Evolutionary conservation across 192 early-diverging fungal genomes (phyloP), one percentile per base, ranked within the genome.

Genomic region (Gigaspora rosea): DNA sequence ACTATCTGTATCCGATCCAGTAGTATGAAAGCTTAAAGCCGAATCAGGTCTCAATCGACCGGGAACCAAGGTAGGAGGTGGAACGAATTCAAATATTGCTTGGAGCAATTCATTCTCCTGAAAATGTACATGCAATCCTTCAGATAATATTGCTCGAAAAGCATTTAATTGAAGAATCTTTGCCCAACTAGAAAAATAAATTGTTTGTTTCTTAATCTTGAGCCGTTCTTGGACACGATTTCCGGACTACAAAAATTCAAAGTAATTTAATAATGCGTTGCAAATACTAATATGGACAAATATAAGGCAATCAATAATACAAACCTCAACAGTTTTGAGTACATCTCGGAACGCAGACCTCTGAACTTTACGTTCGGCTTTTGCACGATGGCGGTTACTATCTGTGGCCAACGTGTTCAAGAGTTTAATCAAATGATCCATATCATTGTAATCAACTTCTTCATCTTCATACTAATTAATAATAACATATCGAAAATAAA

Each of bases 291-390:
- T 52, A 58, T 13, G 12, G 15, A 27, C 15, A 18, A 57, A 13
- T 58, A 52, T 20, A 18, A 56, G 27, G 7, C 7, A 57, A 13
- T n/a, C 11, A 46, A 2, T 46, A 10, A 46, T 20, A 73, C 32
- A 9, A 35, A 75, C 73, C 68, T 92, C 89, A 18, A 94, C 88
- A 27, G 85, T 90, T 36, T 76, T 78, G 12, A 93, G 65, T 48
- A 94, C 87, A 73, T 92, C 91, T 64, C 92, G 81, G 73, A 94
- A 87, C 1, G 86, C 87, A 1, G 84, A 85, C 41, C 89, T 86
- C 64, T 93, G 92, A 49, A 82, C 67, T 8, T 80, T 83, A 12
- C 84, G 77, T 74, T 88, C 89, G 65, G 86, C 85, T 75, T 89
- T 89, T 18, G 83, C 86, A 16, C 86, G 85, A 46, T 84, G 85